Evolutionary conservation across 352 stramenopile genomes (phyloP).

Genomic region (Globisporangium yorkense): DNA sequence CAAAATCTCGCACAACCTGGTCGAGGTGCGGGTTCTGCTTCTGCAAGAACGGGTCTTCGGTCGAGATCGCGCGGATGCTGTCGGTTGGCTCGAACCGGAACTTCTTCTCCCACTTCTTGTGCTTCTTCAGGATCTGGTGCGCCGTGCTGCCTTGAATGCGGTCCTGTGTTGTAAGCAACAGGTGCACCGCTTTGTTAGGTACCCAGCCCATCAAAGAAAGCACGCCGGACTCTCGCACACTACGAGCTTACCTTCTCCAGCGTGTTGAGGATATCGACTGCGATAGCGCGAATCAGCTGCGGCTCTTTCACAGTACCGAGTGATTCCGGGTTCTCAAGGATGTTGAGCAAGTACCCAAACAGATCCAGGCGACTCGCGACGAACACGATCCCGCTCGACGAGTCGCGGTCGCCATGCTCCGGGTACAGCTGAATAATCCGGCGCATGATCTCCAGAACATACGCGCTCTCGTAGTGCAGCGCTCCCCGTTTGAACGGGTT

Average conservation of each 20-base stretch:
- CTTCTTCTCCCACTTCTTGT: slow-evolving; percentile 87
- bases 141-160: slow-evolving; percentile 59
- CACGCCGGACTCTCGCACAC: neutral
- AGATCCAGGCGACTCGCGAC: slow-evolving; percentile 59
- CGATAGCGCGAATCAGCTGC: slow-evolving; percentile 52
- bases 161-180: slow-evolving; percentile 56
- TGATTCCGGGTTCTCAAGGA: slow-evolving; percentile 53
- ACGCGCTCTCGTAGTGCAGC: slow-evolving; percentile 62
- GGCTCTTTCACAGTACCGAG: slow-evolving; percentile 59
- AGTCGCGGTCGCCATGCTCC: slow-evolving; percentile 55
- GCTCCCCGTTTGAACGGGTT: slow-evolving; percentile 41
- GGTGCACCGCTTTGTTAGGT: neutral
- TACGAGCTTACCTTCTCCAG: slow-evolving; percentile 50
- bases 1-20: slow-evolving; percentile 47
- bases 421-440: slow-evolving; percentile 63
- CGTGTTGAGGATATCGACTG: slow-evolving; percentile 74
- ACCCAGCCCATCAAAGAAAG: neutral
- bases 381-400: slow-evolving; percentile 64
- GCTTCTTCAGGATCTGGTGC: slow-evolving; percentile 80
- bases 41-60: slow-evolving; percentile 70
- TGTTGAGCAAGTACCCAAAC: slow-evolving; percentile 70
- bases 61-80: slow-evolving; percentile 31
- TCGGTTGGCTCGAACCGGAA: slow-evolving; percentile 51
- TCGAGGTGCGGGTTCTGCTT: slow-evolving; percentile 53
- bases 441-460: slow-evolving; percentile 68